Percentiles rank a stretch among this genome's conserved stretches.
These are phyloP conservation scores for Macadamia tetraphylla DNA, from an alignment of 164 flowering plant species.

Conservation along the genomic window DNA sequence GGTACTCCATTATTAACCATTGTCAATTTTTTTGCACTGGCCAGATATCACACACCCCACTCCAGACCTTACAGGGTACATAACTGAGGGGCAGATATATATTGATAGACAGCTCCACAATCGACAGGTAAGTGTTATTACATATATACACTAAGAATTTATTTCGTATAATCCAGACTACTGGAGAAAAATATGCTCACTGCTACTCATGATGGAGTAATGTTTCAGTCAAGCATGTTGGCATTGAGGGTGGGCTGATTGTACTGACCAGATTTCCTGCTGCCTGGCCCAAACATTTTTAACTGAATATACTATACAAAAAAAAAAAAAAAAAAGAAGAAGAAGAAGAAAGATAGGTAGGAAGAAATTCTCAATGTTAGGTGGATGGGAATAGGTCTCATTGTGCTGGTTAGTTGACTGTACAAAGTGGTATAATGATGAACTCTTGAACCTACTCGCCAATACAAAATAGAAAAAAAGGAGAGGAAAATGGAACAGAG, in stretches of 20 bases:
- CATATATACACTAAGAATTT: not conserved
- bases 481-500: too few species aligned
- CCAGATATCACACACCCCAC: slow-evolving; percentile 97
- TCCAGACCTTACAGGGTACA: slow-evolving; percentile 98
- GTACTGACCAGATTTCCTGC: too few species aligned
- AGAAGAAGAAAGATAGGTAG: too few species aligned
- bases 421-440: not conserved
- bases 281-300: too few species aligned
- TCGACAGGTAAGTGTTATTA: slow-evolving; percentile 56
- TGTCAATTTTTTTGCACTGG: slow-evolving; percentile 11
- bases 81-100: slow-evolving; percentile 97
- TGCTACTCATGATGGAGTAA: not conserved
- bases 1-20: not conserved
- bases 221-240: not conserved
- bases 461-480: not conserved
- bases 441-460: too few species aligned
- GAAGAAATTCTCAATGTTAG: too few species aligned
- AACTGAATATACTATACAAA: too few species aligned
- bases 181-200: not conserved
- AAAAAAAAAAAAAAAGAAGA: too few species aligned
- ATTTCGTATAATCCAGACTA: not conserved
- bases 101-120: slow-evolving; percentile 91
- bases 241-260: not conserved
- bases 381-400: too few species aligned
- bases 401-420: not conserved